Percentiles rank a stretch among this genome's conserved stretches.
Evolutionary conservation across 306 rosid species (phyloP).

Genomic region (Trifolium fragiferum): DNA sequence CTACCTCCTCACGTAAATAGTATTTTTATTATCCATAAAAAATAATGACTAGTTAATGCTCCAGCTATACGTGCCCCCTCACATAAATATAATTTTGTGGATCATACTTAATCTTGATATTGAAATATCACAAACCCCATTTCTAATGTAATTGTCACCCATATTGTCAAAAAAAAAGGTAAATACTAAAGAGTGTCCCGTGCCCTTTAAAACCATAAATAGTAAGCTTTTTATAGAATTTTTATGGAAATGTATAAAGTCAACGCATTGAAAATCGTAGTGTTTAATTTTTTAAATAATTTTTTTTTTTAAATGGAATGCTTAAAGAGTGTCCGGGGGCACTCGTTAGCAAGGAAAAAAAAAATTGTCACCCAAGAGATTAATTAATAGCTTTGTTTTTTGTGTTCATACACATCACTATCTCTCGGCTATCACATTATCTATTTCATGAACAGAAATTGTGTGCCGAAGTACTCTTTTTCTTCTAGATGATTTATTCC

Average conservation of each 20-base stretch:
- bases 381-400: neutral
- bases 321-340: too few relatives aligned
- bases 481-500: neutral
- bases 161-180: too few relatives aligned
- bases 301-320: too few relatives aligned
- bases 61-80: constrained; percentile 19
- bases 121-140: constrained; percentile 35
- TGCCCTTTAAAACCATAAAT: too few relatives aligned
- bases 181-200: too few relatives aligned
- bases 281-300: too few relatives aligned
- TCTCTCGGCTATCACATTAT: constrained; percentile 32
- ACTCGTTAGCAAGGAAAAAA: too few relatives aligned
- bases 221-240: too few relatives aligned
- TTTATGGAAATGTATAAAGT: too few relatives aligned
- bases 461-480: neutral
- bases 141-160: neutral
- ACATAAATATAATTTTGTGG: constrained; percentile 28
- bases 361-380: constrained; percentile 1
- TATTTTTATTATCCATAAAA: neutral
- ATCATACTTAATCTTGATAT: constrained; percentile 37
- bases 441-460: constrained; percentile 2
- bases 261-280: too few relatives aligned
- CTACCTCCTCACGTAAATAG: neutral
- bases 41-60: constrained; percentile 13
- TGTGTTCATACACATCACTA: constrained; percentile 38